Evolutionary conservation across 805 yeast genomes (phyloP), one percentile per base, ranked within the genome.

Genomic region (Lachancea quebecensis): DNA sequence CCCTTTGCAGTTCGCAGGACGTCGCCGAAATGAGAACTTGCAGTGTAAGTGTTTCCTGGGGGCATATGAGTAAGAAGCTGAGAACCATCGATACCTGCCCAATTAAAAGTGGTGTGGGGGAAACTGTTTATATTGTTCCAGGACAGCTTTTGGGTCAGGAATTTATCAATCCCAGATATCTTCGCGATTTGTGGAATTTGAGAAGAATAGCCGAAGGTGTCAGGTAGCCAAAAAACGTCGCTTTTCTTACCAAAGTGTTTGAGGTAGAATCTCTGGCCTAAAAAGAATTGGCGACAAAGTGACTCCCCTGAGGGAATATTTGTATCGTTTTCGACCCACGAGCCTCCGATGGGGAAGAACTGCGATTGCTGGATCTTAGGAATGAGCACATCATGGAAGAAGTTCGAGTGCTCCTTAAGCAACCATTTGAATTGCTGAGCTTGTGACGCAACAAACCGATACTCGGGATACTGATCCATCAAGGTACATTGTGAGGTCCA

Each of bases 311-410:
- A 72, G n/a, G 99, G 99, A 68, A 91, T 73, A 65, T 91, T 91
- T 10, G 98, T 91, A 63, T 91, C 99, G 62, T 88, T 83, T 66
- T 91, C 99, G 36, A 93, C 98, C 98, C 98, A 91, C 0, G 96
- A 80, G 5, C 99, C 99, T 42, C 99, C 99, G 49, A 93, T 77
- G 10, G 96, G 95, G 40, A 90, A 73, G 57, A 91, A 91, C 52
- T 85, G 82, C 42, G 85, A 85, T 16, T 78, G 77, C 39, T 75
- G 70, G 44, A 82, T 82, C 42, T 84, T 85, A 27, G 78, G 76
- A 30, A 64, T 51, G 52, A 85, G 74, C 33, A 86, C 72, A 45
- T 79, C 73, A 27, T 70, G 64, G 55, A 79, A 88, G 37, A 87
- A 73, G 27, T 80, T 85, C 0, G 98, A 97, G 59, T 93, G 95